A percentile compares a stretch with the other conserved stretches of the same genome.
phyloP scores from a whole-genome alignment of 345 rosid genomes.

The Triadica sebifera region DNA sequence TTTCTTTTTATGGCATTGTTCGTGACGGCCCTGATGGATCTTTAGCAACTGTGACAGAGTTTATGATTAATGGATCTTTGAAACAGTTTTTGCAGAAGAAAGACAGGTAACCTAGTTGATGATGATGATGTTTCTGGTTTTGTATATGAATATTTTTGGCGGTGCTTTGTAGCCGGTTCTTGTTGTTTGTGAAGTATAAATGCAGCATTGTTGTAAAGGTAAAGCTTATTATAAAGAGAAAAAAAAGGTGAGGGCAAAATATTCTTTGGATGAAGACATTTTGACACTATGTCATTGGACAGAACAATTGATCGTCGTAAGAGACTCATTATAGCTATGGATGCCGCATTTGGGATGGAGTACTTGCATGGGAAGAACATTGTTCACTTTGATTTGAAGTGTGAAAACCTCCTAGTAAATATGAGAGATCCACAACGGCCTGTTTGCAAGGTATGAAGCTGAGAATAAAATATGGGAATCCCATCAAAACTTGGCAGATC shows the following conservation, averaged over 20 bases:
- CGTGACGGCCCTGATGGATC: slow-evolving; percentile 99
- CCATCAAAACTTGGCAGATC: slow-evolving; percentile 15
- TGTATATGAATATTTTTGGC: slow-evolving; percentile 13
- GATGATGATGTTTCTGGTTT: slow-evolving; percentile 16
- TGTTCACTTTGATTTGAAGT: slow-evolving; percentile 96
- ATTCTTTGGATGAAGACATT: slow-evolving; percentile 10
- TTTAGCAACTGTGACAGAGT: slow-evolving; percentile 92
- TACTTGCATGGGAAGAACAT: slow-evolving; percentile 95
- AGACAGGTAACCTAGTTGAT: slow-evolving; percentile 61
- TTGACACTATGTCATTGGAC: slow-evolving; percentile 29
- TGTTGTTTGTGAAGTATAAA: slow-evolving; percentile 1
- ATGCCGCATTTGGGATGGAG: slow-evolving; percentile 98
- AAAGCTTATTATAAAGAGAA: slow-evolving; percentile 15
- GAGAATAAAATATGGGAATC: slow-evolving; percentile 1
- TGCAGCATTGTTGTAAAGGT: not conserved
- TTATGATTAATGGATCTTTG: slow-evolving; percentile 97
- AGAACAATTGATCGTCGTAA: slow-evolving; percentile 99
- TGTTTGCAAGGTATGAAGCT: slow-evolving; percentile 72
- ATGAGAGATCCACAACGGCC: slow-evolving; percentile 99
- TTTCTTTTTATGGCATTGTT: slow-evolving; percentile 95
- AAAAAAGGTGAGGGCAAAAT: slow-evolving; percentile 1
- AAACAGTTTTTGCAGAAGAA: slow-evolving; percentile 97
- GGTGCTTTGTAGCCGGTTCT: slow-evolving; percentile 1
- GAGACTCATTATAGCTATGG: slow-evolving; percentile 98
- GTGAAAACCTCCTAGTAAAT: slow-evolving; percentile 93